Conservation (phyloP, 139 green algal genomes). For the Choricystis sp. region DNA sequence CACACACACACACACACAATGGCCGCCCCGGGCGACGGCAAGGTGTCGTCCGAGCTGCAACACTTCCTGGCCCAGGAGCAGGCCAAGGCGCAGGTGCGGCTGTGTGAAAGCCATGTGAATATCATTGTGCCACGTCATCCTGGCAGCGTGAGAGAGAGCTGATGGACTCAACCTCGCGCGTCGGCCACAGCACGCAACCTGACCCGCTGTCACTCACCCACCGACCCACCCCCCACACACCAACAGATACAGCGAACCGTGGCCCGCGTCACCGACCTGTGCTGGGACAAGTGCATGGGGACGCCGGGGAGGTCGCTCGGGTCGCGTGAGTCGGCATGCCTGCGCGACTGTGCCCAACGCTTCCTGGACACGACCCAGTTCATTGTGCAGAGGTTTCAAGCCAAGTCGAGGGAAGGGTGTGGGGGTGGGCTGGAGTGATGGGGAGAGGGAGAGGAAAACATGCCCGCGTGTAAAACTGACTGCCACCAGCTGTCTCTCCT, state of each 20-base stretch:
- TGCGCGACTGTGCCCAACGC: conserved; percentile 21
- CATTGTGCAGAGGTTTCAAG: background rate
- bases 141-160: no score
- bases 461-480: background rate
- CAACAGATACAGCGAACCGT: conserved; percentile 25
- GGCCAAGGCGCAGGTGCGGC: conserved; percentile 10
- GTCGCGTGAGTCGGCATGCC: conserved; percentile 14
- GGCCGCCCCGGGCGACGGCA: background rate
- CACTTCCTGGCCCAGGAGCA: conserved; percentile 13
- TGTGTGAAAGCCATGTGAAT: no score
- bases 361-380: conserved; percentile 10
- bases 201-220: background rate
- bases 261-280: conserved; percentile 23
- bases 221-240: background rate
- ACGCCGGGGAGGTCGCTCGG: conserved; percentile 12
- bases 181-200: no score
- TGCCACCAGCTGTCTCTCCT: no score
- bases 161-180: no score
- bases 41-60: conserved; percentile 9
- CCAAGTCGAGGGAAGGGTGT: background rate
- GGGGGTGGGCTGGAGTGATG: background rate
- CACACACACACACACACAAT: no score
- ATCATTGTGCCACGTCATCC: no score
- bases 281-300: conserved; percentile 22
- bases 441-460: background rate